A percentile compares a stretch with the other conserved stretches of the same genome.
phyloP scores from a whole-genome alignment of 106 monocot species.

The Phalaenopsis aphrodite region DNA sequence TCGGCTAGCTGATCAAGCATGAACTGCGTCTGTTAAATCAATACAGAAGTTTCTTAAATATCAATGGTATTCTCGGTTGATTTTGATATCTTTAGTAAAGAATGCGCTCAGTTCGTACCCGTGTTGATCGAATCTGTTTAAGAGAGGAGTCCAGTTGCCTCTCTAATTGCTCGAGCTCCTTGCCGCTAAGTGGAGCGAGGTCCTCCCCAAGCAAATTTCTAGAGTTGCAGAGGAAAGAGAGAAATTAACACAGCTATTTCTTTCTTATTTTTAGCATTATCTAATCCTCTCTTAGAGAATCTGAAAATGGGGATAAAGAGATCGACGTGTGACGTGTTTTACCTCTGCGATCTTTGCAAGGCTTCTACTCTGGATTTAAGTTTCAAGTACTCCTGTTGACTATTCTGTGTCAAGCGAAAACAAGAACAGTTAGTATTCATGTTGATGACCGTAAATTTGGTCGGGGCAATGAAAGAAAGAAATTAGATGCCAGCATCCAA shows the following conservation, averaged over 20 bases:
- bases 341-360: constrained; percentile 28
- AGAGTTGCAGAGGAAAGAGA: not conserved
- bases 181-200: constrained; percentile 18
- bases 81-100: not conserved
- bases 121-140: constrained; percentile 21
- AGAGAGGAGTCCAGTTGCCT: constrained; percentile 19
- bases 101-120: not conserved
- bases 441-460: not conserved
- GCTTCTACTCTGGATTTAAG: constrained; percentile 30
- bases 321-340: not conserved
- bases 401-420: constrained; percentile 10
- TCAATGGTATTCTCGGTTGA: not conserved
- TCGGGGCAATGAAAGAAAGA: too few relatives aligned
- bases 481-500: too few relatives aligned
- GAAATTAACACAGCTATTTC: not conserved
- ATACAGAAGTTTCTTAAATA: not conserved
- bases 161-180: constrained; percentile 23
- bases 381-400: constrained; percentile 32
- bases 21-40: constrained; percentile 21
- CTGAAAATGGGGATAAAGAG: not conserved
- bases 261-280: not conserved
- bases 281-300: not conserved
- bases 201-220: constrained; percentile 24
- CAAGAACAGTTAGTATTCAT: not conserved
- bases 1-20: constrained; percentile 28